Evolutionary conservation across 2,329 filamentous ascomycete genomes (phyloP), one percentile per base, ranked within the genome.

Genomic region (Colletotrichum magnum): DNA sequence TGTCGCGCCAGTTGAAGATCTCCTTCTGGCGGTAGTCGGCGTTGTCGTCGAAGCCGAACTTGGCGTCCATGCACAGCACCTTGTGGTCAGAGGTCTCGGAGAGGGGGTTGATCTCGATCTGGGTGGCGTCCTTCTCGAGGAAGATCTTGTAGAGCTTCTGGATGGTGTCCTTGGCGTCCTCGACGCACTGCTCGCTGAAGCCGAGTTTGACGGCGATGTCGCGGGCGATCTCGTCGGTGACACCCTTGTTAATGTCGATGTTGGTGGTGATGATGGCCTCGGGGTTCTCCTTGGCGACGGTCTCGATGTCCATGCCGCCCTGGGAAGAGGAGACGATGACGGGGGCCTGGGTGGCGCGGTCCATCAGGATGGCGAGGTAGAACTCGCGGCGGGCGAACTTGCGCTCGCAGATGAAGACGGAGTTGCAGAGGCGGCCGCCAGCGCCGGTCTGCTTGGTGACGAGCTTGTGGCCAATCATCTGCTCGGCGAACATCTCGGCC

Each of bases 401-500:
- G 89, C 96, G 95, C 89, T 99, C 96, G 86, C 95, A 97, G 81
- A 99, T 98, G 88, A 97, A 98, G 81, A 99, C 96, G 73, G 95
- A 90, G 84, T 93, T 98, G 90, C 96, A 99, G 81, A 97, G 90
- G 82, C 96, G 94, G 80, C 96, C 96, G 76, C 84, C 89, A 76
- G 95, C 94, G 82, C 96, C 96, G 69, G 96, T 99, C 88, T 99
- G 96, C 91, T 99, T 99, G 83, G 96, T 99, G 85, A 99, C 90
- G 84, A 99, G 94, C 86, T 98, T 98, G 87, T 99, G 95, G 80
- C 96, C 96, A 84, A 99, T 98, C 96, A 99, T 99, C 88, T 99
- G 95, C 76, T 95, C 90, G 76, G 96, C 95, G 81, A 99, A 97
- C 91, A 98, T 97, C 88, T 94, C 93, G 79, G 96, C 96, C 88